Percentiles rank a stretch among this genome's conserved stretches.
Evolutionary conservation across 192 early-diverging fungal species (phyloP).

Genomic region (Podila verticillata): DNA sequence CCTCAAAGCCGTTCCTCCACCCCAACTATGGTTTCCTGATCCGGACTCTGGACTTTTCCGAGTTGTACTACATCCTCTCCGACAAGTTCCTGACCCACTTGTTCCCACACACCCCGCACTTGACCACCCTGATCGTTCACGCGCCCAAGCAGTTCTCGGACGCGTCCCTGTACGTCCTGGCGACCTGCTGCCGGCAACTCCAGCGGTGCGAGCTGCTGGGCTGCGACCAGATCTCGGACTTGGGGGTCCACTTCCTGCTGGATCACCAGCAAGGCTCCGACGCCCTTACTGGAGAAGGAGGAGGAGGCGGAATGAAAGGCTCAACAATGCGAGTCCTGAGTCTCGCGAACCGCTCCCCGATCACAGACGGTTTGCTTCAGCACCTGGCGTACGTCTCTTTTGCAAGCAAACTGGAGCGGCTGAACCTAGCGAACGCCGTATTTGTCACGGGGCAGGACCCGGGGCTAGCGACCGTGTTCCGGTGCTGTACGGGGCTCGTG

Average conservation of each 20-base stretch:
- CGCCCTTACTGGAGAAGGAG: neutral
- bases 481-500: conserved; percentile 6
- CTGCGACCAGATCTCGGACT: conserved; percentile 27
- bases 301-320: too few species aligned
- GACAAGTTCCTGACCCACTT: conserved; percentile 34
- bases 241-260: conserved; percentile 5
- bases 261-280: neutral
- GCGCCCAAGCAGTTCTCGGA: conserved; percentile 50
- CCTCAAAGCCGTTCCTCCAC: neutral
- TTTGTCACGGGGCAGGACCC: conserved; percentile 16
- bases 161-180: conserved; percentile 11
- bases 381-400: neutral
- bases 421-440: conserved; percentile 10
- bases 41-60: conserved; percentile 31
- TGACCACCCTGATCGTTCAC: conserved; percentile 11
- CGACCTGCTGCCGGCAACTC: conserved; percentile 4
- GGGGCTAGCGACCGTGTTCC: conserved; percentile 1
- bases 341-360: neutral
- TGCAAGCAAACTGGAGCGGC: neutral
- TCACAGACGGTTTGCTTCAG: conserved; percentile 4
- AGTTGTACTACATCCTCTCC: conserved; percentile 48
- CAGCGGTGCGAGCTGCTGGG: conserved; percentile 11
- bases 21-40: conserved; percentile 19
- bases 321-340: neutral
- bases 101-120: conserved; percentile 12